Percentiles rank a stretch among this genome's conserved stretches.
phyloP scores from a whole-genome alignment of 208 protist species.

The Naegleria gruberi region DNA sequence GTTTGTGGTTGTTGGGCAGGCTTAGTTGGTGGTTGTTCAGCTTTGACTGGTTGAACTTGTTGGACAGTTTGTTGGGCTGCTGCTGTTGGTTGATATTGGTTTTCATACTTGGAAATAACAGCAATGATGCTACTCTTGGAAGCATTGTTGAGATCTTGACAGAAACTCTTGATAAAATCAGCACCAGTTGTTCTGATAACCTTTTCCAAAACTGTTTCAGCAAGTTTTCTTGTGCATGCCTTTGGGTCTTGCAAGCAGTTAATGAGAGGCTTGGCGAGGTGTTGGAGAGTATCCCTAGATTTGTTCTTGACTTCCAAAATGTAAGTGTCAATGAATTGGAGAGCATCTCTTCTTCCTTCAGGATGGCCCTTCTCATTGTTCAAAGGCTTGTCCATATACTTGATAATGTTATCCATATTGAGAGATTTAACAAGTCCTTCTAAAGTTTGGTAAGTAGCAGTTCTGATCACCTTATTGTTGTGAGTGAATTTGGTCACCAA shows the following conservation, averaged over 20 bases:
- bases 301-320: neutral
- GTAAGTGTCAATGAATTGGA: neutral
- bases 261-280: neutral
- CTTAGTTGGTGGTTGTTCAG: neutral
- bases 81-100: neutral
- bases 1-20: neutral
- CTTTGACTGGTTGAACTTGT: neutral
- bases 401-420: neutral
- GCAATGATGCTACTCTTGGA: neutral
- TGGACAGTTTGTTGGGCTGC: neutral
- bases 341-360: slow-evolving; percentile 2
- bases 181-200: neutral
- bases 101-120: neutral
- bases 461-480: neutral
- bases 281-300: neutral
- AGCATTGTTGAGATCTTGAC: neutral
- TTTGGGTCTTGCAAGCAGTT: slow-evolving; percentile 6
- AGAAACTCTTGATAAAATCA: neutral
- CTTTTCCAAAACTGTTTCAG: neutral
- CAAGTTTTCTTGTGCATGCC: neutral
- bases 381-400: neutral
- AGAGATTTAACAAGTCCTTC: neutral
- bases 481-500: neutral
- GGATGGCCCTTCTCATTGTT: neutral
- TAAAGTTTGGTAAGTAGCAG: neutral